Conservation (phyloP, 768 basidiomycete genomes). For the Mycena metata region DNA sequence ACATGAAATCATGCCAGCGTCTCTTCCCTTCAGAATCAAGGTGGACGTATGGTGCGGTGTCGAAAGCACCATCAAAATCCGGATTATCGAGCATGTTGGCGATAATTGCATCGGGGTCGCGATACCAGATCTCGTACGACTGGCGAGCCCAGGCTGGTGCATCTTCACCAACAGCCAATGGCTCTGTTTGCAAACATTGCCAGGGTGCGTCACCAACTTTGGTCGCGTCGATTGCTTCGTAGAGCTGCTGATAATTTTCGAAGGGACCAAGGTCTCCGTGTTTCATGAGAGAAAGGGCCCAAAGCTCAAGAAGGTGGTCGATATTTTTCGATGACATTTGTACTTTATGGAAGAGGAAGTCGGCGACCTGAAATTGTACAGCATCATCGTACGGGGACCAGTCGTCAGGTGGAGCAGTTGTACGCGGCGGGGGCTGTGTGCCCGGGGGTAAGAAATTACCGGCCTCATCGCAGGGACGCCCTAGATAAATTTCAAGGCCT, state of each 20-base stretch:
- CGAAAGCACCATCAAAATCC: conserved; percentile 50
- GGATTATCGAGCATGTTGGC: conserved; percentile 50
- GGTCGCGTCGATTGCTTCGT: conserved; percentile 45
- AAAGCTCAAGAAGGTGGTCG: conserved; percentile 42
- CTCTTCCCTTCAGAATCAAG: conserved; percentile 42
- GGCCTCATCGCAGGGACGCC: neutral
- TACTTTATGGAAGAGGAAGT: conserved; percentile 34
- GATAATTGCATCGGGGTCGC: conserved; percentile 46
- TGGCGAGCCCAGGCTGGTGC: conserved; percentile 50
- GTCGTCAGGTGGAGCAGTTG: neutral
- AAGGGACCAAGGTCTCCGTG: conserved; percentile 40
- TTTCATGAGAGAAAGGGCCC: conserved; percentile 37
- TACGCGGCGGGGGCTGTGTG: neutral
- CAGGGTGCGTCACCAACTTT: conserved; percentile 44
- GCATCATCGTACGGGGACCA: conserved; percentile 27
- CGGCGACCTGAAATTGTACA: conserved; percentile 31
- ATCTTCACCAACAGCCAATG: conserved; percentile 27
- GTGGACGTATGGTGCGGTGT: conserved; percentile 48
- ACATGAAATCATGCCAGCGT: conserved; percentile 53
- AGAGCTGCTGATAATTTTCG: conserved; percentile 40
- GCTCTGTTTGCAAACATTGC: conserved; percentile 43
- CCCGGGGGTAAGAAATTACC: neutral
- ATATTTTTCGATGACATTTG: conserved; percentile 44
- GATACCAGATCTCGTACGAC: conserved; percentile 49
- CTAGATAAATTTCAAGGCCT: too few relatives aligned